phyloP scores from a whole-genome alignment of 2,329 filamentous ascomycete species.

The Xylariaceae sp. region DNA sequence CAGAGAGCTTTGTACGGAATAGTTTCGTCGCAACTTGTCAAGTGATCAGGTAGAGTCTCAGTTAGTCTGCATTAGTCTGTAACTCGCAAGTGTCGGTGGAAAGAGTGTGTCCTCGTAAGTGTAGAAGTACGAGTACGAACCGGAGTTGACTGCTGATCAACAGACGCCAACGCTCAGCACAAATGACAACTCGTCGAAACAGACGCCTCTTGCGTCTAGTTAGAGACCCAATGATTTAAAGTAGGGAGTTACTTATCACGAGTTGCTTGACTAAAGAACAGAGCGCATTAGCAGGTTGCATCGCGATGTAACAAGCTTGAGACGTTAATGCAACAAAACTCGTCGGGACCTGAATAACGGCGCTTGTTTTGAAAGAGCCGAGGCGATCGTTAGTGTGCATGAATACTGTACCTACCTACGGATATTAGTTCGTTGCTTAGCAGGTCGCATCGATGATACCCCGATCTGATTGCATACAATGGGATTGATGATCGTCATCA shows the following conservation, averaged over 20 bases:
- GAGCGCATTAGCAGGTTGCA: no score
- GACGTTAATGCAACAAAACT: not conserved
- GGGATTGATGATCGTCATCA: no score
- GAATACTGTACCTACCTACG: not conserved
- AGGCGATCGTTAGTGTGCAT: not conserved
- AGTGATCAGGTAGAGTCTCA: not conserved
- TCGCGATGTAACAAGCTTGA: not conserved
- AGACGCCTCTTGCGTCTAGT: no score
- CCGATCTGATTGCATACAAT: no score
- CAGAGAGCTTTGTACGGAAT: not conserved
- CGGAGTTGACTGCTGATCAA: not conserved
- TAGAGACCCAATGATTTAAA: no score
- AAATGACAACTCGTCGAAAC: no score
- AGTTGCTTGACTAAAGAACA: no score
- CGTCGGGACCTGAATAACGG: constrained; percentile 1
- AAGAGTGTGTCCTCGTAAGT: no score
- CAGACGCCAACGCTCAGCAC: not conserved
- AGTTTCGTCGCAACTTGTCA: not conserved
- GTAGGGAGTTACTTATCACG: no score
- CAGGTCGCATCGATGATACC: constrained; percentile 2
- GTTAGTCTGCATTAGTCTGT: not conserved
- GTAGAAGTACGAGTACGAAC: no score
- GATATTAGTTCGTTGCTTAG: not conserved
- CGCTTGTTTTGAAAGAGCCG: constrained; percentile 16
- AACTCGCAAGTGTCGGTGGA: not conserved